These are phyloP conservation scores for Aspergillus hancockii DNA, from an alignment of 495 filamentous ascomycete species.

Conservation along the genomic window DNA sequence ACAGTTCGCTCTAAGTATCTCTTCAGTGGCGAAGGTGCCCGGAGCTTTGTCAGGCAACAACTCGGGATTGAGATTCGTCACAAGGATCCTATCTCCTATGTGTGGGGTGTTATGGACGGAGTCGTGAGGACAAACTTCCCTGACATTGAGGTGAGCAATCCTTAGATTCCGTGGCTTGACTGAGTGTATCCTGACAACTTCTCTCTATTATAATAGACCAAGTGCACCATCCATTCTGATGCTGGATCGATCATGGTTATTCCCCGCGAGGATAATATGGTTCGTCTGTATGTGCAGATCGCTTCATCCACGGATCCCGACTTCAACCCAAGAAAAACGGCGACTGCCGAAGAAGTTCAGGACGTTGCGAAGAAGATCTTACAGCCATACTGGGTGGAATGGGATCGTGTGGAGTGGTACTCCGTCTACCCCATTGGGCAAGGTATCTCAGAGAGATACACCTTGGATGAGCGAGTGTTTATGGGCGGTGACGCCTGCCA, in stretches of 20 bases:
- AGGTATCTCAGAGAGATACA: constrained; percentile 62
- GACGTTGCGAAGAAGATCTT: constrained; percentile 63
- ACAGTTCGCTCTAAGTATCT: constrained; percentile 65
- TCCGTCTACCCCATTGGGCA: constrained; percentile 66
- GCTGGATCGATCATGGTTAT: constrained; percentile 76
- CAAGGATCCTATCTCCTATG: constrained; percentile 64
- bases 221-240: constrained; percentile 76
- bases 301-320: constrained; percentile 62
- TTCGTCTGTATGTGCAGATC: constrained; percentile 76
- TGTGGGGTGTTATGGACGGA: constrained; percentile 87
- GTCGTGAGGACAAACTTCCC: constrained; percentile 80
- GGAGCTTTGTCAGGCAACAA: constrained; percentile 61
- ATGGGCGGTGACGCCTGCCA: constrained; percentile 66
- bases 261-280: constrained; percentile 76
- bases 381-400: constrained; percentile 56
- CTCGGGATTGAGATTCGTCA: constrained; percentile 59
- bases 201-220: constrained; percentile 64
- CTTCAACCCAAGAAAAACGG: constrained; percentile 53
- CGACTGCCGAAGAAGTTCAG: constrained; percentile 61
- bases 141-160: constrained; percentile 63
- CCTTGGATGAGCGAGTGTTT: constrained; percentile 57
- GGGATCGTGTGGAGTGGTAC: constrained; percentile 60
- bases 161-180: neutral
- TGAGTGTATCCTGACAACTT: neutral
- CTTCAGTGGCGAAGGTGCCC: constrained; percentile 66